phyloP scores from a whole-genome alignment of 169 alveolate species.

The Plasmodium cynomolgi region DNA sequence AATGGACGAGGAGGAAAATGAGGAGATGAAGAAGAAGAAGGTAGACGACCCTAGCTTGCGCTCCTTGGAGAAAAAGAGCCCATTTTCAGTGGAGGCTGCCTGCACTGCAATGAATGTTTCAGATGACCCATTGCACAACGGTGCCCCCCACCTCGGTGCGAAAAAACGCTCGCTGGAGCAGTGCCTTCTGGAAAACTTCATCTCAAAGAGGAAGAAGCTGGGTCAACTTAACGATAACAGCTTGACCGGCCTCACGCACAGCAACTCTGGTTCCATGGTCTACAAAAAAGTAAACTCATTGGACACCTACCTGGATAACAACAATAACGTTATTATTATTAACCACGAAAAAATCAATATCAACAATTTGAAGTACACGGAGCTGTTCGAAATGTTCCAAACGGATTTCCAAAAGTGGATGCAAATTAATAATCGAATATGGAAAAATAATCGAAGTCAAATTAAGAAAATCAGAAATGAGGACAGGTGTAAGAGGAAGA shows the following conservation, averaged over 20 bases:
- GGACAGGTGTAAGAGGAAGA: conserved; percentile 12
- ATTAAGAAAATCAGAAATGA: conserved; percentile 50
- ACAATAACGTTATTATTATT: conserved; percentile 25
- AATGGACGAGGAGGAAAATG: neutral
- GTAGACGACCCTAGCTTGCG: neutral
- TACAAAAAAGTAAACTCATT: conserved; percentile 33
- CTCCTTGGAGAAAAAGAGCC: conserved; percentile 32
- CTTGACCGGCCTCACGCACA: neutral
- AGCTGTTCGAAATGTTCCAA: conserved; percentile 30
- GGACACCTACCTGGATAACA: neutral
- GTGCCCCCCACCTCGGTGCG: neutral
- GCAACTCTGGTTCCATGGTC: neutral
- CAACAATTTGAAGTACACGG: conserved; percentile 24
- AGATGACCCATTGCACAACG: neutral
- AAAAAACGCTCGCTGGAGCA: conserved; percentile 42
- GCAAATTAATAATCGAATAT: conserved; percentile 35
- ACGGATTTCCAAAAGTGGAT: conserved; percentile 64
- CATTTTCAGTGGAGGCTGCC: neutral
- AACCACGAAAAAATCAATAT: conserved; percentile 41
- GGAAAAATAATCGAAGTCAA: conserved; percentile 69
- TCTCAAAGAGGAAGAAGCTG: conserved; percentile 38
- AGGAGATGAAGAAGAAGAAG: neutral
- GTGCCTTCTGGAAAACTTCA: conserved; percentile 29
- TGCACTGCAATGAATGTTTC: neutral
- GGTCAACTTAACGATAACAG: conserved; percentile 11